Percentiles rank a stretch among this genome's conserved stretches.
These are phyloP conservation scores for Apiospora kogelbergensis DNA, from an alignment of 2,329 filamentous ascomycete genomes.

Conservation along the genomic window DNA sequence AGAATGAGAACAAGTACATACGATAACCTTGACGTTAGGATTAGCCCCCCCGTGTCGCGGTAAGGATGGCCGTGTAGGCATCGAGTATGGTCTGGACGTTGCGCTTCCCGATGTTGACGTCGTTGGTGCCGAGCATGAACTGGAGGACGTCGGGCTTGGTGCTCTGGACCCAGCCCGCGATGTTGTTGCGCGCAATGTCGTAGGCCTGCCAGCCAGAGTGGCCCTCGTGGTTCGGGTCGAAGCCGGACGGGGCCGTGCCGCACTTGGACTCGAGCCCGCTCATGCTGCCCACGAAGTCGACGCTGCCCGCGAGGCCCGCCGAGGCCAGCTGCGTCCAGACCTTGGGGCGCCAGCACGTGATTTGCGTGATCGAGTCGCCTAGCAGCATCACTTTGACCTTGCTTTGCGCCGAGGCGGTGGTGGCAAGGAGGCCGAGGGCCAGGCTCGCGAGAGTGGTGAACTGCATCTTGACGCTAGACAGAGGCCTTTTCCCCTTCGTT, in stretches of 20 bases:
- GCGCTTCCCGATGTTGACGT: slow-evolving; percentile 32
- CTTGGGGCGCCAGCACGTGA: slow-evolving; percentile 44
- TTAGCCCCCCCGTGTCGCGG: slow-evolving; percentile 36
- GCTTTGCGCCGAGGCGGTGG: slow-evolving; percentile 1
- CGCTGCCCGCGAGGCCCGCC: slow-evolving; percentile 32
- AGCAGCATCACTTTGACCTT: slow-evolving; percentile 35
- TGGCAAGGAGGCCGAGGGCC: neutral
- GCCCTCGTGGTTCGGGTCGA: slow-evolving; percentile 42
- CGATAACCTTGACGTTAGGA: slow-evolving; percentile 40
- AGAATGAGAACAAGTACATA: slow-evolving; percentile 21
- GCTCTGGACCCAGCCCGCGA: slow-evolving; percentile 37
- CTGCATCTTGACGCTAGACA: neutral
- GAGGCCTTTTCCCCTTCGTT: neutral
- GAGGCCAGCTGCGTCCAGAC: slow-evolving; percentile 40
- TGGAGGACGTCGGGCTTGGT: slow-evolving; percentile 42
- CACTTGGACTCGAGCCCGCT: slow-evolving; percentile 38
- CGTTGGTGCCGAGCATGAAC: slow-evolving; percentile 48
- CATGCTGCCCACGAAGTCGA: slow-evolving; percentile 43
- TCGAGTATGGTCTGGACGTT: slow-evolving; percentile 34
- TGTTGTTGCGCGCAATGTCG: slow-evolving; percentile 42
- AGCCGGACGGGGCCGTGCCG: slow-evolving; percentile 31
- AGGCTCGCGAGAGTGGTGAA: neutral
- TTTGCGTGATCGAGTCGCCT: slow-evolving; percentile 45
- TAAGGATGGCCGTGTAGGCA: slow-evolving; percentile 40
- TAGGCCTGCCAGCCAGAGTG: slow-evolving; percentile 43